Evolutionary conservation across 176 grass and related monocot species (phyloP).

Genomic region (Elymus sibiricus): DNA sequence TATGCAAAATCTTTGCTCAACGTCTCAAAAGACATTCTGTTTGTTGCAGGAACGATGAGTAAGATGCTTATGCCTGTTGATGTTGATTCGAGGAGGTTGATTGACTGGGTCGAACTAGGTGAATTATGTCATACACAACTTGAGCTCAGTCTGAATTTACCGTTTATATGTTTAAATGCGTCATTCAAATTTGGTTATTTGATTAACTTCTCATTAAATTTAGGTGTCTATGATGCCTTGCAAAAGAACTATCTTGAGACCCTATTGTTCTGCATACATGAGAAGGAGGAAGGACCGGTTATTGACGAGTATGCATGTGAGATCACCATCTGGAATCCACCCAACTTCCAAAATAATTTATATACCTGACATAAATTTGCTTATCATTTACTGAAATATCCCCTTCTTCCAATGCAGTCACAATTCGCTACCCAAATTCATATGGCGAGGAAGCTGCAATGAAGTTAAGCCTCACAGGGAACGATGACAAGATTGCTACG

Average conservation of each 20-base stretch:
- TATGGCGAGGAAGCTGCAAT: no score
- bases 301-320: conserved; percentile 90
- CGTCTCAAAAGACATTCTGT: conserved; percentile 1
- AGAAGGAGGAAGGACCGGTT: conserved; percentile 64
- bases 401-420: no score
- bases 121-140: conserved; percentile 1
- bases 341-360: no score
- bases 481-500: no score
- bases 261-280: conserved; percentile 78
- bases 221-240: conserved; percentile 85
- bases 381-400: no score
- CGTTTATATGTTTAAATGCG: neutral
- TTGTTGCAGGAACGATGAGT: conserved; percentile 70
- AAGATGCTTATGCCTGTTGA: conserved; percentile 85
- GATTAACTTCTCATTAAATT: no score
- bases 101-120: conserved; percentile 94
- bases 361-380: no score
- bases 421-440: no score
- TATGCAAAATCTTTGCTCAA: neutral
- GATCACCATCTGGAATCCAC: no score
- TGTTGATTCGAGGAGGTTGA: conserved; percentile 65
- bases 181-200: no score
- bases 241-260: conserved; percentile 94
- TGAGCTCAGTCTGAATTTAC: neutral
- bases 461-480: no score